Base-by-base conservation (phyloP, 208 protist species). In the Acanthamoeba divionensis region DNA sequence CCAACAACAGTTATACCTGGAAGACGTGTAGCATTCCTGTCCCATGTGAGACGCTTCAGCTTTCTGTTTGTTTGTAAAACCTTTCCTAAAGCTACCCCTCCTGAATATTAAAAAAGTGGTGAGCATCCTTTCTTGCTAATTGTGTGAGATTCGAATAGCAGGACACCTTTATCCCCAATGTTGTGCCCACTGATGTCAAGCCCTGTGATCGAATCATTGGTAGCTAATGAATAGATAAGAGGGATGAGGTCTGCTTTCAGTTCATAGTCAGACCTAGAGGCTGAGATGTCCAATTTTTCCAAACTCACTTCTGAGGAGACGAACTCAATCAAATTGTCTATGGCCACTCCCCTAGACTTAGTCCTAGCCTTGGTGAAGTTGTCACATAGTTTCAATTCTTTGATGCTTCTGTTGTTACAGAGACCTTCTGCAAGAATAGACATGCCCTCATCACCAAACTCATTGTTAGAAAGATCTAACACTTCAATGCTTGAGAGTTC, bases 371-470 rank as follows among this genome's bases (percentile, higher is more conserved):
- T n/a, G 29, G 71, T 86, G 33, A 87, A 80, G 79, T 82, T 94
- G 47, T 73, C 67, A 9, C 79, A 52, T 15, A 91, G 21, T 24
- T 91, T 38, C 21, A 91, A 80, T 26, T 91, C 63, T n/a, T 90
- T 85, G 31, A 94, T 26, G 10, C 48, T 87, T 18, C 4, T 60
- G 65, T 92, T 94, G 26, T 41, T 15, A 65, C 44, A 77, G 47
- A 94, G 87, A 57, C 80, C 92, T 2, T 93, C 77, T 29, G 83
- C 88, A 36, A 94, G 62, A 1, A 90, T 80, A 33, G 90, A 79
- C 45, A 94, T 91, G 75, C 92, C 92, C 48, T 94, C 92, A 50
- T 94, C 92, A 29, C 87, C 85, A 47, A 94, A 91, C 26, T 94
- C 92, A 71, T 94, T 94, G 44, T 94, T 89, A 18, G 65, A 65